Conservation (phyloP, 306 rosid genomes). For the Lotus japonicus region DNA sequence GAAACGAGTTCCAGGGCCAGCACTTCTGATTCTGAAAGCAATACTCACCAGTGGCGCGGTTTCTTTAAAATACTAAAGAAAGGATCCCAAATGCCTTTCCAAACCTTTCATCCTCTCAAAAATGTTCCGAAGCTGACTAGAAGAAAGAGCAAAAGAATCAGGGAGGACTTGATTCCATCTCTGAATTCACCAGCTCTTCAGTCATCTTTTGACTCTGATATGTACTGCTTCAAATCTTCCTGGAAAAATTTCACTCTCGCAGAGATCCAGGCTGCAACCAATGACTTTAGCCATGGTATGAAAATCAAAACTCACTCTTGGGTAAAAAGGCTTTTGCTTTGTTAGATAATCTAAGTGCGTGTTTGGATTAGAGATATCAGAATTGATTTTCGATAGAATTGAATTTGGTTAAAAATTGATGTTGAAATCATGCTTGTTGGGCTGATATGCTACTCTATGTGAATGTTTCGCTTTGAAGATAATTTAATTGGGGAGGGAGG, state of each 20-base stretch:
- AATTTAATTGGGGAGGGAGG: slow-evolving; percentile 97
- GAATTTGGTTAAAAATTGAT: no score
- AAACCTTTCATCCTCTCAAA: slow-evolving; percentile 47
- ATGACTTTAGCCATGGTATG: slow-evolving; percentile 72
- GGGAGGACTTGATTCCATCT: slow-evolving; percentile 57
- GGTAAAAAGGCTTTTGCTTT: neutral
- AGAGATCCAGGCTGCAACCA: slow-evolving; percentile 61
- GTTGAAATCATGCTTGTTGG: neutral
- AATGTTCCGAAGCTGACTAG: slow-evolving; percentile 59
- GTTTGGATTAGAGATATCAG: no score
- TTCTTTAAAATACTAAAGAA: slow-evolving; percentile 57
- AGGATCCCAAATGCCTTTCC: slow-evolving; percentile 56
- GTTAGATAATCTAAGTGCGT: no score
- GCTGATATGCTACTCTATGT: slow-evolving; percentile 21
- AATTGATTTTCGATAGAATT: no score
- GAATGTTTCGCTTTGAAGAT: slow-evolving; percentile 33
- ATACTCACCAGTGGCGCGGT: slow-evolving; percentile 46
- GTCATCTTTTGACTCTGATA: slow-evolving; percentile 42
- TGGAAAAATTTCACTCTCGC: slow-evolving; percentile 71
- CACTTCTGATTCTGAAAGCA: slow-evolving; percentile 54
- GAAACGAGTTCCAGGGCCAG: slow-evolving; percentile 50
- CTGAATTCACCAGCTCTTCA: slow-evolving; percentile 32
- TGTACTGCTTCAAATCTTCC: slow-evolving; percentile 64
- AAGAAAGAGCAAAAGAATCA: slow-evolving; percentile 60
- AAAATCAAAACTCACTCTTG: neutral